Evolutionary conservation across 192 early-diverging fungal species (phyloP).

Genomic region (Cetraspora pellucida): DNA sequence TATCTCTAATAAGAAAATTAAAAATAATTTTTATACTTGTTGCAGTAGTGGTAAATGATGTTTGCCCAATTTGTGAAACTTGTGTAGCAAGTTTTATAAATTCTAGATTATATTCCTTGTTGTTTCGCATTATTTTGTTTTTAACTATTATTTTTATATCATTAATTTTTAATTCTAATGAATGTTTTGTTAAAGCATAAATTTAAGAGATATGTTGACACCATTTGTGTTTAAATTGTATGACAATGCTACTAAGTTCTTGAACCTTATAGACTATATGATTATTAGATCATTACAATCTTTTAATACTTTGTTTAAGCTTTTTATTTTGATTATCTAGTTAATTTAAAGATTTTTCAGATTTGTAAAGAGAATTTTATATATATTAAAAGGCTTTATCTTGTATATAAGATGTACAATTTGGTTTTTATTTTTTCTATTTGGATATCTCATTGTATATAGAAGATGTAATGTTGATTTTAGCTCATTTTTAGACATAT

Average conservation of each 20-base stretch:
- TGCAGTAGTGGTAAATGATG: background rate
- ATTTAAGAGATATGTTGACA: background rate
- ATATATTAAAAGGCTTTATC: background rate
- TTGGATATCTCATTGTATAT: background rate
- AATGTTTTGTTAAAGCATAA: background rate
- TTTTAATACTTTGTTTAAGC: background rate
- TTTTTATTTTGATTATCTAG: background rate
- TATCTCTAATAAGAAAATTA: constrained; percentile 1
- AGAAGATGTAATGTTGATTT: no score
- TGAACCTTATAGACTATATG: background rate
- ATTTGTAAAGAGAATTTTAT: background rate
- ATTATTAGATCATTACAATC: background rate
- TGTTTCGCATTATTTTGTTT: background rate
- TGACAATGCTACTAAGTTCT: background rate
- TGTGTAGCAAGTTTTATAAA: background rate
- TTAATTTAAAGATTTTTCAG: background rate
- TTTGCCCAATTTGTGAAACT: background rate
- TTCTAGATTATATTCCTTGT: background rate
- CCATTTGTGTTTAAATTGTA: background rate
- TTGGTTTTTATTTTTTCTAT: background rate
- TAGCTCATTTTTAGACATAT: no score
- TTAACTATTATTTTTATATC: background rate
- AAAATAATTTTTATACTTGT: background rate
- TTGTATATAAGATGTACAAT: constrained; percentile 9
- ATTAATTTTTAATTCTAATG: background rate